Evolutionary conservation across 371 early-diverging fungal genomes (phyloP), one percentile per base, ranked within the genome.

Genomic region (Capillidium heterosporum): DNA sequence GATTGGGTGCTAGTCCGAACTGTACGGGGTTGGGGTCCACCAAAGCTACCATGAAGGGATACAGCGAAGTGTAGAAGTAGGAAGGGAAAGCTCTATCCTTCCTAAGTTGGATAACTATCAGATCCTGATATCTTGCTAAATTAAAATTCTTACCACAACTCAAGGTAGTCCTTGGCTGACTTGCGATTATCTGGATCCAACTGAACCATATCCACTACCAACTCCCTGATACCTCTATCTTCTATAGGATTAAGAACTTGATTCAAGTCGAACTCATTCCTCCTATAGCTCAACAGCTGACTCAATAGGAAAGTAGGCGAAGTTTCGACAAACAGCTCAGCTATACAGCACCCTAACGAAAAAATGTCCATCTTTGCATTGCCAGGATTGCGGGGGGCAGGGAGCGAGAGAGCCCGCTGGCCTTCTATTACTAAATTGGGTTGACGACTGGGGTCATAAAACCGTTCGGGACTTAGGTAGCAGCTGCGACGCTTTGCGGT

Each of bases 401-500:
- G 35, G 4, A 13, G 4, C 4, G 35, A 7, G 4, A 35, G 13
- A 35, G 35, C 35, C 4, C 4, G 35, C 35, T 43, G 24, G 3
- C n/a, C 46, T 46, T 46, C 21, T 24, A 21, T 44, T 10, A 19
- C 23, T 19, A 8, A 24, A 8, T 11, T 49, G 10, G 75, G 73
- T 17, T 70, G 77, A 23, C 77, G 76, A 21, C 78, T 80, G 1
- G 83, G 72, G 28, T 83, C 77, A 59, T 82, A 85, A 61, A 95
- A 92, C 58, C 96, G 71, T 69, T 95, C 96, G 1, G 96, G 95
- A 2, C 95, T 92, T n/a, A 95, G 68, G 64, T 91, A 93, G 63
- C 96, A 94, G 28, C 80, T 78, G 55, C 92, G 75, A 43, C 94
- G 72, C 1, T 78, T 71, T 0, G 90, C 83, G 11, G 87, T 82